These are phyloP conservation scores for Alternaria solani DNA, from an alignment of 2,329 filamentous ascomycete genomes.

Conservation along the genomic window DNA sequence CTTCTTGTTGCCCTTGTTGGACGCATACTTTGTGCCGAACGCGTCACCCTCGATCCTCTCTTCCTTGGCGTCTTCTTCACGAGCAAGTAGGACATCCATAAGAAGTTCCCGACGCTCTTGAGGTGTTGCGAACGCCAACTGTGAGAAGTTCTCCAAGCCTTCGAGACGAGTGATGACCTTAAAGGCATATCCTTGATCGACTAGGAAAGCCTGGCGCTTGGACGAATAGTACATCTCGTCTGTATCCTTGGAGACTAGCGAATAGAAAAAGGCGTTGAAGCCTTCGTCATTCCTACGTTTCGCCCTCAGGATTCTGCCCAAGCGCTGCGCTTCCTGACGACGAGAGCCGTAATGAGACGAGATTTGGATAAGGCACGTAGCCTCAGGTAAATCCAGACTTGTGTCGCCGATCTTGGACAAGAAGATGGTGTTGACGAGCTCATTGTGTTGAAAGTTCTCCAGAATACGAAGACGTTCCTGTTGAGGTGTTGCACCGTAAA, in stretches of 20 bases:
- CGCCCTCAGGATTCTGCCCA: conserved; percentile 91
- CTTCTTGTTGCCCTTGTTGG: conserved; percentile 55
- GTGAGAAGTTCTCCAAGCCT: conserved; percentile 84
- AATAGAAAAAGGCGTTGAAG: conserved; percentile 99
- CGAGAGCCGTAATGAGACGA: conserved; percentile 97
- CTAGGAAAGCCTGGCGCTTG: conserved; percentile 94
- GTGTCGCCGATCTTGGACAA: conserved; percentile 98
- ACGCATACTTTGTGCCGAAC: conserved; percentile 61
- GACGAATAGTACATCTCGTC: conserved; percentile 98
- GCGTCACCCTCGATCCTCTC: conserved; percentile 75
- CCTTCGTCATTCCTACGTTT: conserved; percentile 97
- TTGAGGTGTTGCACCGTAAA: conserved; percentile 88
- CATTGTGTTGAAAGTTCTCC: conserved; percentile 94
- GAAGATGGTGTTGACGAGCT: conserved; percentile 89
- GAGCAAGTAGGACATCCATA: conserved; percentile 87
- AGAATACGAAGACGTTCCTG: conserved; percentile 85
- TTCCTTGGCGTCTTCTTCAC: conserved; percentile 73
- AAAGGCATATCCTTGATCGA: conserved; percentile 98
- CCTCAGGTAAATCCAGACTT: conserved; percentile 95
- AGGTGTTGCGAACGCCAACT: conserved; percentile 80
- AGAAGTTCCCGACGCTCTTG: conserved; percentile 85
- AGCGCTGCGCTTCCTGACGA: conserved; percentile 91
- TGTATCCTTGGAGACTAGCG: conserved; percentile 94
- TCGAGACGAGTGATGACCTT: conserved; percentile 97
- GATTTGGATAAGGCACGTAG: conserved; percentile 95